Conservation (phyloP, 202 grass and related monocot species). For the Alloteropsis angusta region DNA sequence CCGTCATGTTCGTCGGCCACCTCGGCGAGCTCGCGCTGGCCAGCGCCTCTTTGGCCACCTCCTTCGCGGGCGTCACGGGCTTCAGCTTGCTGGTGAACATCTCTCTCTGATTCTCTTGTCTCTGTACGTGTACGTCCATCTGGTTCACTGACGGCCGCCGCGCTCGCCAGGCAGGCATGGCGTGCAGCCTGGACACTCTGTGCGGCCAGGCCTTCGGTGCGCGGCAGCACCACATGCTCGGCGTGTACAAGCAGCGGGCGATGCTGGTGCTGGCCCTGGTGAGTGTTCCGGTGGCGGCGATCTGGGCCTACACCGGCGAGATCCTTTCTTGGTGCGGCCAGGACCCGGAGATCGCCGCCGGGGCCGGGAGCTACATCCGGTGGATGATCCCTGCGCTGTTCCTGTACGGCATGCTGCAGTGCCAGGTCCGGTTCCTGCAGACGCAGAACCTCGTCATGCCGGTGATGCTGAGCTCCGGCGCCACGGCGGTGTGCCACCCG, state of each 20-base stretch:
- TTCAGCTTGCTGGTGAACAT: constrained; percentile 11
- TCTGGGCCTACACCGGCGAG: constrained; percentile 38
- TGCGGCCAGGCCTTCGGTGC: constrained; percentile 41
- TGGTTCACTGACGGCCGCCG: background rate
- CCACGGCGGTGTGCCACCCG: constrained; percentile 31
- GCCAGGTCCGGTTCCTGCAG: constrained; percentile 56
- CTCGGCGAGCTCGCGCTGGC: constrained; percentile 11
- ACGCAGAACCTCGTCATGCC: constrained; percentile 51
- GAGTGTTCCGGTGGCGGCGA: constrained; percentile 30
- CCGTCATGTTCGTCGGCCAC: constrained; percentile 17
- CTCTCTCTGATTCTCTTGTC: background rate
- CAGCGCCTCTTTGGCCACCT: constrained; percentile 12
- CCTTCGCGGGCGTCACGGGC: constrained; percentile 18
- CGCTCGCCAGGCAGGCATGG: background rate
- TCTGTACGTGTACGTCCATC: background rate
- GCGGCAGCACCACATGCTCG: constrained; percentile 23
- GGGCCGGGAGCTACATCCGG: constrained; percentile 41
- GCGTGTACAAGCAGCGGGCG: constrained; percentile 54
- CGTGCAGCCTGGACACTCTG: constrained; percentile 35
- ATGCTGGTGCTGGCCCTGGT: constrained; percentile 40
- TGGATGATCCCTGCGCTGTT: constrained; percentile 56
- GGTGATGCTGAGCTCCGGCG: constrained; percentile 36
- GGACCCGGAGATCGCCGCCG: constrained; percentile 35
- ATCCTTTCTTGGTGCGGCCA: constrained; percentile 38
- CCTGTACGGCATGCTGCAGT: constrained; percentile 39